A percentile compares a stretch with the other conserved stretches of the same genome.
Evolutionary conservation across 2,329 filamentous ascomycete species (phyloP).

Genomic region (Atkinsonella texensis): DNA sequence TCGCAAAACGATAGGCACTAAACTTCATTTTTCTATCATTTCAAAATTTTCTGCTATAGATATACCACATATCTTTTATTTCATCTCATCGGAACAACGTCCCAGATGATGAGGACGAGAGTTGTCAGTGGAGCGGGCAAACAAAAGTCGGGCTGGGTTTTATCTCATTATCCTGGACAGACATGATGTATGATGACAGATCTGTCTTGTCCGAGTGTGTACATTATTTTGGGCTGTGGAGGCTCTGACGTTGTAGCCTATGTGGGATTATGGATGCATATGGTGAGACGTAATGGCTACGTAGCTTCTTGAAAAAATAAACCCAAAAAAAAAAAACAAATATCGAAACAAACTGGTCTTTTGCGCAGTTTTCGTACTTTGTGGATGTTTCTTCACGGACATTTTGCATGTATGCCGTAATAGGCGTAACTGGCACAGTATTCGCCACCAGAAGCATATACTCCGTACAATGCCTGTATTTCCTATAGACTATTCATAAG

Average conservation of each 20-base stretch:
- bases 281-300: background rate
- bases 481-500: background rate
- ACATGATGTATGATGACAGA: conserved; percentile 3
- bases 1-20: background rate
- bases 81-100: background rate
- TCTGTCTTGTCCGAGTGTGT: background rate
- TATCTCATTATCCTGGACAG: background rate
- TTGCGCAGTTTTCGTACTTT: too few relatives aligned
- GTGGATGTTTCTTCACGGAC: too few relatives aligned
- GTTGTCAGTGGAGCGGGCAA: background rate
- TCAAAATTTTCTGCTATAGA: background rate
- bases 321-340: background rate
- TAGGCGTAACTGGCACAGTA: too few relatives aligned
- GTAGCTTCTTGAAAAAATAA: background rate
- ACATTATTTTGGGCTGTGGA: background rate
- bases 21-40: background rate
- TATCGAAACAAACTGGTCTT: background rate
- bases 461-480: too few relatives aligned
- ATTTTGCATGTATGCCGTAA: too few relatives aligned
- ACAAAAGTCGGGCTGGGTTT: background rate
- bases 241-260: background rate
- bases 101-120: background rate
- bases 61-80: background rate
- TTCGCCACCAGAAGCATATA: too few relatives aligned
- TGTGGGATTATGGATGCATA: background rate